These are phyloP conservation scores for Lachnellula subtilissima DNA, from an alignment of 2,329 filamentous ascomycete genomes.

Conservation along the genomic window DNA sequence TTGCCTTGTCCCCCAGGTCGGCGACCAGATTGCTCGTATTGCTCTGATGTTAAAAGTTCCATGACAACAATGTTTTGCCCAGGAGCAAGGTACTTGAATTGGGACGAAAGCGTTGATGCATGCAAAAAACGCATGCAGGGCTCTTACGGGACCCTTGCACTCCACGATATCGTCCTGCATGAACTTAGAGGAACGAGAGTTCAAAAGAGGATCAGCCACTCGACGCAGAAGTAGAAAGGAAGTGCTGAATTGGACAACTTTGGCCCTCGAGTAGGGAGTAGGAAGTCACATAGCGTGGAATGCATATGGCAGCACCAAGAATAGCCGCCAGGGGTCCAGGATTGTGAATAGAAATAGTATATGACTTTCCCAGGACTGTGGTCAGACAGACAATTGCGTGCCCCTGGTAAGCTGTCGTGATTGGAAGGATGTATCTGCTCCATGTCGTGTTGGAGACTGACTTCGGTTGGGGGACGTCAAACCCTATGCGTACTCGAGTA, in stretches of 20 bases:
- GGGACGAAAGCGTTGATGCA: not conserved
- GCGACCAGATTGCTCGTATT: not conserved
- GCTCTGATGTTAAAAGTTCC: not conserved
- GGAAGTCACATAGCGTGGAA: not conserved
- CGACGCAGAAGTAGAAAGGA: not conserved
- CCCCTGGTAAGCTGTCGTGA: too few relatives aligned
- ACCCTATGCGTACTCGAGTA: too few relatives aligned
- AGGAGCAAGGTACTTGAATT: not conserved
- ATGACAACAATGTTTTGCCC: too few relatives aligned
- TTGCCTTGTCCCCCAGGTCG: not conserved
- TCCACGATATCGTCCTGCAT: too few relatives aligned
- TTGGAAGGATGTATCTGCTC: too few relatives aligned
- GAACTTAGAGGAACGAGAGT: not conserved
- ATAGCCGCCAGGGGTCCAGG: too few relatives aligned
- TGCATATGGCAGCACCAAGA: not conserved
- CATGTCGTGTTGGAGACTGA: too few relatives aligned
- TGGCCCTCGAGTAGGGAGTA: not conserved
- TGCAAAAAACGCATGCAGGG: not conserved
- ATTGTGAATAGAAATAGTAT: too few relatives aligned
- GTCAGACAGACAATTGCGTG: too few relatives aligned
- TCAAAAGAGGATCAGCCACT: not conserved
- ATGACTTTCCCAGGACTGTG: too few relatives aligned
- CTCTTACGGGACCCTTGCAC: not conserved
- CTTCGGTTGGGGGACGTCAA: too few relatives aligned
- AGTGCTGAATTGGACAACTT: not conserved